Evolutionary conservation across 2,329 filamentous ascomycete genomes (phyloP).

Genomic region (Nectriaceae sp.): DNA sequence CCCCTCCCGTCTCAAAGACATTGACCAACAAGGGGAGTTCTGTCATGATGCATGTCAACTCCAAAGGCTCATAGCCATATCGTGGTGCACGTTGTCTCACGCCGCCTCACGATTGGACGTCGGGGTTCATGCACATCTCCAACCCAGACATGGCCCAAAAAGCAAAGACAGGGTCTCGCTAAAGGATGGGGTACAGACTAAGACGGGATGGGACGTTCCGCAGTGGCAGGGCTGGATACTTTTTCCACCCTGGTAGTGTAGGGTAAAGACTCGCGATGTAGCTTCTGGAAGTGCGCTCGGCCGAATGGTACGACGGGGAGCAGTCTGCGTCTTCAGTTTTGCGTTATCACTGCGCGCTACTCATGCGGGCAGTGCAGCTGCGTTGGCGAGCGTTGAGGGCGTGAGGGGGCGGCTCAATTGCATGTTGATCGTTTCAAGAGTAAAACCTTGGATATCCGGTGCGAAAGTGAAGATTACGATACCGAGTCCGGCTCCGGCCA

Average conservation of each 20-base stretch:
- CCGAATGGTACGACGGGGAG: background rate
- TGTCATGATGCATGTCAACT: background rate
- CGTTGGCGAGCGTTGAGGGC: background rate
- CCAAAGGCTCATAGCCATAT: background rate
- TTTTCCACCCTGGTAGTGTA: background rate
- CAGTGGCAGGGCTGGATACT: background rate
- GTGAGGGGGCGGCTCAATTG: background rate
- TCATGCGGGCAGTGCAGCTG: no score
- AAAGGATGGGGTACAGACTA: slow-evolving; percentile 9
- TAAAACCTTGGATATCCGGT: background rate
- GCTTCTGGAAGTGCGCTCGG: background rate
- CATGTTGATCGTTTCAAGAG: background rate
- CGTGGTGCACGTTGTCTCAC: slow-evolving; percentile 23
- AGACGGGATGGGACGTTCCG: background rate
- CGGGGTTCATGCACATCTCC: slow-evolving; percentile 19
- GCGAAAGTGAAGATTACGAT: background rate
- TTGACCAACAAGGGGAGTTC: slow-evolving; percentile 3
- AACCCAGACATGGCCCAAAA: slow-evolving; percentile 13
- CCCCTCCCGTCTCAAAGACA: slow-evolving; percentile 9
- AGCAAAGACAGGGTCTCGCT: slow-evolving; percentile 20
- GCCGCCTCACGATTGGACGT: slow-evolving; percentile 22
- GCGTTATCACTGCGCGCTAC: no score
- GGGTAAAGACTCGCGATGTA: background rate
- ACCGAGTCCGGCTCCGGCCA: background rate
- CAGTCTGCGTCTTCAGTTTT: no score